Evolutionary conservation across 129 eudicot genomes (phyloP).

Genomic region (Tagetes patula): DNA sequence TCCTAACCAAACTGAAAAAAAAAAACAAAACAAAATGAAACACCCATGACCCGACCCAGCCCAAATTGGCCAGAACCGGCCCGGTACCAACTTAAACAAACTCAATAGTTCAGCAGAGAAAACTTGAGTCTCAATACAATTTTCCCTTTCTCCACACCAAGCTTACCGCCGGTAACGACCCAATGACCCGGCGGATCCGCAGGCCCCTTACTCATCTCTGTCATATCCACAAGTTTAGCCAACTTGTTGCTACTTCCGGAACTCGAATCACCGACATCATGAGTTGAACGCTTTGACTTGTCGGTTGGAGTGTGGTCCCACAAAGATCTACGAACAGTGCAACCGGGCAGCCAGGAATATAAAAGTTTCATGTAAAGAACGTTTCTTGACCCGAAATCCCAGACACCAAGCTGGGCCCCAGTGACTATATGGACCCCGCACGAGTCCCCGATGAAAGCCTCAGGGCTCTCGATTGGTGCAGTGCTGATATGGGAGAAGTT

Average conservation of each 20-base stretch:
- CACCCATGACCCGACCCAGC: constrained; percentile 30
- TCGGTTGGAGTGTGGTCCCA: constrained; percentile 62
- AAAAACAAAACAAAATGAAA: background rate
- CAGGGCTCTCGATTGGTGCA: constrained; percentile 70
- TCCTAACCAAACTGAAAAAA: constrained; percentile 22
- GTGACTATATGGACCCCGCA: constrained; percentile 64
- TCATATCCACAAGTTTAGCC: constrained; percentile 57
- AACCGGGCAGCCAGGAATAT: constrained; percentile 58
- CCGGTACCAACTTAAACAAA: constrained; percentile 24
- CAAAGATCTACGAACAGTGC: constrained; percentile 63
- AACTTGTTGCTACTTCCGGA: constrained; percentile 48
- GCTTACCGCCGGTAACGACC: constrained; percentile 76
- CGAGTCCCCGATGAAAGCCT: constrained; percentile 53
- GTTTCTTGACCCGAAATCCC: constrained; percentile 80
- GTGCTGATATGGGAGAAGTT: constrained; percentile 76
- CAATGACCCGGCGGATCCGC: constrained; percentile 69
- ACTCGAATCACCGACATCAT: constrained; percentile 28
- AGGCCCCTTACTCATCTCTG: constrained; percentile 66
- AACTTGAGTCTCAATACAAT: constrained; percentile 71
- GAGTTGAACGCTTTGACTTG: constrained; percentile 18
- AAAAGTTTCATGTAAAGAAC: constrained; percentile 69
- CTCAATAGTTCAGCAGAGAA: constrained; percentile 58
- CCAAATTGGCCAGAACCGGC: constrained; percentile 14
- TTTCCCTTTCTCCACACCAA: constrained; percentile 73
- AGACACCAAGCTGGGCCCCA: constrained; percentile 73